Percentiles rank a stretch among this genome's conserved stretches.
Conservation (phyloP, 2,329 filamentous ascomycete genomes). For the Ceratocystis variospora region DNA sequence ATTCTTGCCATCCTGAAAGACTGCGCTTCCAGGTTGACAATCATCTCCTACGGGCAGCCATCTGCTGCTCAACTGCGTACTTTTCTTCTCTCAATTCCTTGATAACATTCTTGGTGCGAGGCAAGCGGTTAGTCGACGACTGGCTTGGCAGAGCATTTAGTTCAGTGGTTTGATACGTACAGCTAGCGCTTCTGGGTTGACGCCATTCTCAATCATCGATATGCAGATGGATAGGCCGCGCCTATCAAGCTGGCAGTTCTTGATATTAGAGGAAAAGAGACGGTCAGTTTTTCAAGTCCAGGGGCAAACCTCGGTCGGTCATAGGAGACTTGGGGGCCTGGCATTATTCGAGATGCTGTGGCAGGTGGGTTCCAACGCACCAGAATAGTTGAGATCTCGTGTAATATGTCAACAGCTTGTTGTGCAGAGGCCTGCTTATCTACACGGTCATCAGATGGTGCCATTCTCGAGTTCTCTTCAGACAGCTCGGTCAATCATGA, state of each 20-base stretch:
- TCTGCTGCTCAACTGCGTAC: constrained; percentile 35
- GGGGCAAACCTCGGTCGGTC: neutral
- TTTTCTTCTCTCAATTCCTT: constrained; percentile 46
- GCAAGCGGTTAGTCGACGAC: neutral
- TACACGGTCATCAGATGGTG: constrained; percentile 35
- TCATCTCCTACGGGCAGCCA: constrained; percentile 23
- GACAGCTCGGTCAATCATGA: neutral
- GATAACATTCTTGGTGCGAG: constrained; percentile 37
- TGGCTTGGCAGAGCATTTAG: neutral
- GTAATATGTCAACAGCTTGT: constrained; percentile 68
- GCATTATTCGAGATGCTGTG: neutral
- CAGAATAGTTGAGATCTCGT: constrained; percentile 78
- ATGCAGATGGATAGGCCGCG: constrained; percentile 89
- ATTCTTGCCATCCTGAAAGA: too few species aligned
- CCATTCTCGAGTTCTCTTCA: constrained; percentile 23
- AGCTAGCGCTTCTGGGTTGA: constrained; percentile 87
- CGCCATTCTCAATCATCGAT: constrained; percentile 90
- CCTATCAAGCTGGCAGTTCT: constrained; percentile 91
- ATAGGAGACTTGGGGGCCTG: neutral
- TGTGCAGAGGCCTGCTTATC: constrained; percentile 65
- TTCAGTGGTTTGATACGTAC: constrained; percentile 39
- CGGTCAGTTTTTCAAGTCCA: neutral
- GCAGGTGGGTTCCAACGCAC: constrained; percentile 37
- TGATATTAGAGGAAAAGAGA: neutral
- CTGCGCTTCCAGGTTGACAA: neutral